Evolutionary conservation across 2,329 filamentous ascomycete genomes (phyloP).

Genomic region (Ramularia endophylla): DNA sequence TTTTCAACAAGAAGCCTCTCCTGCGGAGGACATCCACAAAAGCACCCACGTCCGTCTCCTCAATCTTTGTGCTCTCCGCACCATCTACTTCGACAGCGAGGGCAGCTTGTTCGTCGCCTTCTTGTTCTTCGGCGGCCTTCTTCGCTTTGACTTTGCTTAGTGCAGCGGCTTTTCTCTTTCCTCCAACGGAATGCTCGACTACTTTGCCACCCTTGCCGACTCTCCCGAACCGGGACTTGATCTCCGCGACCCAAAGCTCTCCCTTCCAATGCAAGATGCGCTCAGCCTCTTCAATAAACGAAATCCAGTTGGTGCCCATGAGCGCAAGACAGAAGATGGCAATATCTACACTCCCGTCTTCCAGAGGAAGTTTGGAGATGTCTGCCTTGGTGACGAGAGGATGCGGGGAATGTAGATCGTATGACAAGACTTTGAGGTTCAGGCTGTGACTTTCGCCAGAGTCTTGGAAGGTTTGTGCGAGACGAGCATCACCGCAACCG

Average conservation of each 20-base stretch:
- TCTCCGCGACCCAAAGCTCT: conserved; percentile 95
- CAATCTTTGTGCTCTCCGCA: conserved; percentile 48
- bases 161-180: conserved; percentile 45
- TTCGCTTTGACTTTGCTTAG: conserved; percentile 32
- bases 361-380: conserved; percentile 74
- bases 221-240: conserved; percentile 82
- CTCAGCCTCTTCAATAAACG: conserved; percentile 94
- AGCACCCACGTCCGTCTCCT: conserved; percentile 77
- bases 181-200: conserved; percentile 66
- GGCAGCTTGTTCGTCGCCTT: conserved; percentile 54
- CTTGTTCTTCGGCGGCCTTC: conserved; percentile 48
- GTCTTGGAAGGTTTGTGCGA: conserved; percentile 62
- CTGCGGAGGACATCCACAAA: conserved; percentile 79
- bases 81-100: conserved; percentile 62
- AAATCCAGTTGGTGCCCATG: conserved; percentile 98
- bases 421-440: conserved; percentile 71
- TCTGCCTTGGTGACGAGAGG: conserved; percentile 80
- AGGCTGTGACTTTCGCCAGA: conserved; percentile 54
- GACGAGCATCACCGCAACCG: conserved; percentile 84
- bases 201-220: conserved; percentile 44
- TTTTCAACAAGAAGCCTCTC: conserved; percentile 73
- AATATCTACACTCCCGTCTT: conserved; percentile 71
- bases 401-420: conserved; percentile 74
- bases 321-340: conserved; percentile 93
- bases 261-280: conserved; percentile 87